Conservation (phyloP, 345 rosid species). For the Trapa bicornis region DNA sequence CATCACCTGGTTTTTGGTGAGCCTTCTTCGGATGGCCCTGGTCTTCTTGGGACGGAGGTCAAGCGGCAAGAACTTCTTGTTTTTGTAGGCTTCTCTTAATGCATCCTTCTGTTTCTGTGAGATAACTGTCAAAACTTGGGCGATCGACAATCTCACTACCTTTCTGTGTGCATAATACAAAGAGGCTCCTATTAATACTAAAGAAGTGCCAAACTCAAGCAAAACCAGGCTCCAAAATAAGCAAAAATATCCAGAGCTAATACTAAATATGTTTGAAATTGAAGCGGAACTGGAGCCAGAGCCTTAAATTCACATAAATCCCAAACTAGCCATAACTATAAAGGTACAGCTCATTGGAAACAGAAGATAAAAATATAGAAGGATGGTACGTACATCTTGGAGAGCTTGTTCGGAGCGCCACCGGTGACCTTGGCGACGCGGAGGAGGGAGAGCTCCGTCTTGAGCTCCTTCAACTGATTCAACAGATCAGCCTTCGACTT, state of each 20-base stretch:
- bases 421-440: slow-evolving; percentile 71
- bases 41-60: slow-evolving; percentile 98
- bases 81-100: slow-evolving; percentile 70
- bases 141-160: slow-evolving; percentile 89
- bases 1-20: slow-evolving; percentile 82
- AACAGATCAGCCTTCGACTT: slow-evolving; percentile 21
- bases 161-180: slow-evolving; percentile 35
- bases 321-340: neutral
- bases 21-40: slow-evolving; percentile 80
- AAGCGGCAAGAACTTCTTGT: slow-evolving; percentile 69
- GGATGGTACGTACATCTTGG: slow-evolving; percentile 33
- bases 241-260: neutral
- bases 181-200: neutral
- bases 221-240: neutral
- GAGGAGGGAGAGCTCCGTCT: slow-evolving; percentile 56
- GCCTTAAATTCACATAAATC: neutral
- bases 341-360: no score
- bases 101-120: slow-evolving; percentile 88
- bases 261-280: neutral
- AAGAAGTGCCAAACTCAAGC: neutral
- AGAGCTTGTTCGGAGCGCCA: slow-evolving; percentile 63
- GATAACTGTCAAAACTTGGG: slow-evolving; percentile 80
- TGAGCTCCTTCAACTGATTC: slow-evolving; percentile 52
- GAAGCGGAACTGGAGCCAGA: neutral
- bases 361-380: neutral